phyloP scores from a whole-genome alignment of 2,329 filamentous ascomycete genomes.

The Monilinia laxa region DNA sequence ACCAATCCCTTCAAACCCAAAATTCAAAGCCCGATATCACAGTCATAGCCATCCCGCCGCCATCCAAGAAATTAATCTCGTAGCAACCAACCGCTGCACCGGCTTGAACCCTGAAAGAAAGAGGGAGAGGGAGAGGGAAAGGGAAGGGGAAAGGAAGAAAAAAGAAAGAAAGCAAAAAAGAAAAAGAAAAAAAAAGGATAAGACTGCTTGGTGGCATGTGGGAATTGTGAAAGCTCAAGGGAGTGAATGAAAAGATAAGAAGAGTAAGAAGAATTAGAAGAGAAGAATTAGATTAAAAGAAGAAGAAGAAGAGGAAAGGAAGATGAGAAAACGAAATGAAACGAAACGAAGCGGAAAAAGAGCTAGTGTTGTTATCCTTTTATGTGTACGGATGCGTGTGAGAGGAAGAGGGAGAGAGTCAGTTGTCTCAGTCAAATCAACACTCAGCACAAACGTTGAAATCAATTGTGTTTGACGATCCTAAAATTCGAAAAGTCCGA shows the following conservation, averaged over 20 bases:
- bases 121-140: no score
- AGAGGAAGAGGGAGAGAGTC: neutral
- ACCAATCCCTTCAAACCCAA: no score
- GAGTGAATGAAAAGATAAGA: neutral
- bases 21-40: neutral
- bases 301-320: neutral
- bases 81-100: neutral
- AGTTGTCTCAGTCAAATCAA: slow-evolving; percentile 10
- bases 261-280: neutral
- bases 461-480: no score
- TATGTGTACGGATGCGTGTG: no score
- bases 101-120: slow-evolving; percentile 14
- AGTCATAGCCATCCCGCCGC: slow-evolving; percentile 10
- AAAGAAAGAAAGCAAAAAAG: no score
- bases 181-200: no score
- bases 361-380: no score
- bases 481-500: no score
- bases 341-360: no score
- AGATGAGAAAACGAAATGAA: neutral
- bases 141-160: neutral
- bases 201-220: no score
- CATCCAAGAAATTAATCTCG: neutral
- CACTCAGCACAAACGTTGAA: slow-evolving; percentile 9
- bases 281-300: no score
- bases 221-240: neutral